phyloP scores from a whole-genome alignment of 2,329 filamentous ascomycete genomes.

The Metarhizium rileyi region DNA sequence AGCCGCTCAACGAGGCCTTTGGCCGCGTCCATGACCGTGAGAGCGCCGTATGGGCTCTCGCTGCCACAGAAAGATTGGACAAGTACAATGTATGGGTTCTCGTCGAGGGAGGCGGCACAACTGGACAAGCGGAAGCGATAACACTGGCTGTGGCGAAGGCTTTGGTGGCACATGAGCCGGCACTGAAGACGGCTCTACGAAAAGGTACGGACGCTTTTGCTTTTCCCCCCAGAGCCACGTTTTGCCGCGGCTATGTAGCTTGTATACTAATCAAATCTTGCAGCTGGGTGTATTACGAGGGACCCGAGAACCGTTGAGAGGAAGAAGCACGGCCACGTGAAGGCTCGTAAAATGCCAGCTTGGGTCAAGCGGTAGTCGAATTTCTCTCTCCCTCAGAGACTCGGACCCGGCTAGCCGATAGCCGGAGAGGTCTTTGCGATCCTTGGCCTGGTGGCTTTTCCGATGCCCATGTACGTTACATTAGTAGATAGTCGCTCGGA shows the following conservation, averaged over 20 bases:
- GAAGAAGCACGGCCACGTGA: conserved; percentile 93
- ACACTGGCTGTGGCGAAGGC: conserved; percentile 85
- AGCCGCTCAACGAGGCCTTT: conserved; percentile 72
- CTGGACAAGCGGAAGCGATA: conserved; percentile 90
- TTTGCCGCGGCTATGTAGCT: background rate
- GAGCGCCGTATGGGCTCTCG: conserved; percentile 85
- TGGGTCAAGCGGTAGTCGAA: conserved; percentile 74
- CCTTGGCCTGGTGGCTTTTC: background rate
- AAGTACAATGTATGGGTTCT: conserved; percentile 96
- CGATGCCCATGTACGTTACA: too few species aligned
- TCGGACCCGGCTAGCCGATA: background rate
- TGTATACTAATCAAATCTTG: conserved; percentile 11
- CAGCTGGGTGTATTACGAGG: conserved; percentile 87
- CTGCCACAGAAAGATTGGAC: conserved; percentile 71
- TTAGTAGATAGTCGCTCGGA: too few species aligned
- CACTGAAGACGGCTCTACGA: conserved; percentile 75
- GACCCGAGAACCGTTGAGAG: conserved; percentile 90
- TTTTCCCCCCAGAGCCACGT: background rate
- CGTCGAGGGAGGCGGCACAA: conserved; percentile 78
- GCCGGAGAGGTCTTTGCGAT: background rate
- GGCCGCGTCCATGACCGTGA: conserved; percentile 86
- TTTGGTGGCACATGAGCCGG: conserved; percentile 82
- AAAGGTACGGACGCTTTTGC: conserved; percentile 57
- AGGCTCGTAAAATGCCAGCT: conserved; percentile 94
- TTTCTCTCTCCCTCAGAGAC: background rate